These are phyloP conservation scores for Medicago arabica DNA, from an alignment of 306 rosid species.

Conservation along the genomic window DNA sequence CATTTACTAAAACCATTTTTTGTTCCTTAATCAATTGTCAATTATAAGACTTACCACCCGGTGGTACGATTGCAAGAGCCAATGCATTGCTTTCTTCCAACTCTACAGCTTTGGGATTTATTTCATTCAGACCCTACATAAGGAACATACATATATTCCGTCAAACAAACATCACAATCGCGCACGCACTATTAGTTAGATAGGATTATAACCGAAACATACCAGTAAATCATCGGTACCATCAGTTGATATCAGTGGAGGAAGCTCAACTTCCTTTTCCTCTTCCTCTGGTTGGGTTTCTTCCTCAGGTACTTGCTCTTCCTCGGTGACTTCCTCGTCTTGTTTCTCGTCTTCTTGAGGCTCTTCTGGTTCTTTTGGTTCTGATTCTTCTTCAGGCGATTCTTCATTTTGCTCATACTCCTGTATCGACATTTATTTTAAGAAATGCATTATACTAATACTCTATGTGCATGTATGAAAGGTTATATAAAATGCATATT, in stretches of 20 bases:
- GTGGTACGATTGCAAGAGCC: conserved; percentile 88
- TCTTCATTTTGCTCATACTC: conserved; percentile 64
- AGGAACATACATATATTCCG: not conserved
- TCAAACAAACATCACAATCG: conserved; percentile 23
- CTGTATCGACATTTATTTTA: conserved; percentile 44
- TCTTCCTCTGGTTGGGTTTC: conserved; percentile 56
- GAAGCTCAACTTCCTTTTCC: conserved; percentile 50
- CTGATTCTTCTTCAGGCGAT: conserved; percentile 57
- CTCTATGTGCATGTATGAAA: not conserved
- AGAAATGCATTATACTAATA: not conserved
- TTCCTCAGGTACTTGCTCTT: conserved; percentile 48
- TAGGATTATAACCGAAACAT: conserved; percentile 20
- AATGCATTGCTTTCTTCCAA: conserved; percentile 83
- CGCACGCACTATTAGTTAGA: not conserved
- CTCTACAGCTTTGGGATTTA: conserved; percentile 71
- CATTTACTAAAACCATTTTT: too few relatives aligned
- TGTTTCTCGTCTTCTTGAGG: conserved; percentile 55
- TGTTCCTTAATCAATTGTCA: too few relatives aligned
- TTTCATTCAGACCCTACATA: conserved; percentile 75
- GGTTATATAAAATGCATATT: too few relatives aligned
- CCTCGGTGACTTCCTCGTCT: conserved; percentile 52
- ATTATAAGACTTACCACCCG: conserved; percentile 67
- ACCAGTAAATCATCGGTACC: conserved; percentile 72
- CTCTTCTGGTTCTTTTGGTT: conserved; percentile 53
- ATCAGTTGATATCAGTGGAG: conserved; percentile 74